Evolutionary conservation across 2,329 filamentous ascomycete genomes (phyloP).

Genomic region (Ceratocystis albifundus): DNA sequence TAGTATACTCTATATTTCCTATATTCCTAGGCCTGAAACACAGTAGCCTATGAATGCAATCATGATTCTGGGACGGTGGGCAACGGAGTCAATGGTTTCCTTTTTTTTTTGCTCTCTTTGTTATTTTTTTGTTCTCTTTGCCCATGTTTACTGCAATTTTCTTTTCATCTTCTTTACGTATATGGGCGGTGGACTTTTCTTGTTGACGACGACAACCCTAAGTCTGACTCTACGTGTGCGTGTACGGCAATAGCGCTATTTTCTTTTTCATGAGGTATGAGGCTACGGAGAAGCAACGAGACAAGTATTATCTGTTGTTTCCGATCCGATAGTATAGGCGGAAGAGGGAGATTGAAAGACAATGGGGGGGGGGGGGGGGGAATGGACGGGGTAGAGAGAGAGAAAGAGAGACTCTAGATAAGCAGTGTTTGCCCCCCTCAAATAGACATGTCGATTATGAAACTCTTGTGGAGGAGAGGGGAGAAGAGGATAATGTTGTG

Average conservation of each 20-base stretch:
- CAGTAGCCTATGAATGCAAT: slow-evolving; percentile 20
- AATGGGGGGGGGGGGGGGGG: neutral
- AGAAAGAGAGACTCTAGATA: neutral
- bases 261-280: slow-evolving; percentile 9
- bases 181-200: slow-evolving; percentile 15
- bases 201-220: neutral
- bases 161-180: slow-evolving; percentile 22
- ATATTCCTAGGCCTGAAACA: slow-evolving; percentile 24
- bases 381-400: too few species aligned
- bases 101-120: slow-evolving; percentile 19
- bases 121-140: slow-evolving; percentile 13
- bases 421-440: neutral
- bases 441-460: neutral
- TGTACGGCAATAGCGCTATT: slow-evolving; percentile 11
- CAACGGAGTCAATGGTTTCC: slow-evolving; percentile 22
- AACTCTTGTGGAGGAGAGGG: neutral
- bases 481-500: neutral
- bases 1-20: slow-evolving; percentile 25
- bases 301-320: neutral
- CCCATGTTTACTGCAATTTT: slow-evolving; percentile 23
- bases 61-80: slow-evolving; percentile 23
- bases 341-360: neutral
- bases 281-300: neutral
- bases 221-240: slow-evolving; percentile 2
- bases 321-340: neutral